Percentiles rank a stretch among this genome's conserved stretches.
phyloP scores from a whole-genome alignment of 495 filamentous ascomycete species.

The Penicillium nucicola region DNA sequence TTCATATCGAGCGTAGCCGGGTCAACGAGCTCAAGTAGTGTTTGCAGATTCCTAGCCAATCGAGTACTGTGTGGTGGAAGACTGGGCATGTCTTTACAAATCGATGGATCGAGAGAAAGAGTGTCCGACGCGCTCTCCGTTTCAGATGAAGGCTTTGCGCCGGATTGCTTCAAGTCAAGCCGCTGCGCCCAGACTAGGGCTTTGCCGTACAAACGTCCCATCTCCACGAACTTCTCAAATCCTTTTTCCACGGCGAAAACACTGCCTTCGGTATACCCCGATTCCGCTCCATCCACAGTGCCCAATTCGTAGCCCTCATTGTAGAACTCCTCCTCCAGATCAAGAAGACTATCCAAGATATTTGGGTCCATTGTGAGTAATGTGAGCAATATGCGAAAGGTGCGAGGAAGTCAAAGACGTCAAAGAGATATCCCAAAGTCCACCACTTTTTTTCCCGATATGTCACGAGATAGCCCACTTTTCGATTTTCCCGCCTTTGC shows the following conservation, averaged over 20 bases:
- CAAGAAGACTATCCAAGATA: constrained; percentile 68
- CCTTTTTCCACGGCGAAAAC: constrained; percentile 89
- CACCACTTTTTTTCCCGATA: constrained; percentile 14
- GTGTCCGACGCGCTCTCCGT: constrained; percentile 7
- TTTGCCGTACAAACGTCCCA: constrained; percentile 79
- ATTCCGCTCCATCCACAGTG: constrained; percentile 67
- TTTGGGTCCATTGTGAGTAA: constrained; percentile 40
- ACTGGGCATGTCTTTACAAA: constrained; percentile 38
- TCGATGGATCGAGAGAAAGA: constrained; percentile 25
- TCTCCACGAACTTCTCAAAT: constrained; percentile 81
- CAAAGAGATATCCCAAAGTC: background rate
- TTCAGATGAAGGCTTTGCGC: constrained; percentile 8
- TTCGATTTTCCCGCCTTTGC: constrained; percentile 24
- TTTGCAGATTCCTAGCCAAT: constrained; percentile 68
- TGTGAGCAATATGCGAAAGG: too few relatives aligned
- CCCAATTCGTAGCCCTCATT: constrained; percentile 78
- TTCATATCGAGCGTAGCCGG: constrained; percentile 70
- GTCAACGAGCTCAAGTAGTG: constrained; percentile 73
- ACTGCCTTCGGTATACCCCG: constrained; percentile 83
- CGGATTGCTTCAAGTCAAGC: constrained; percentile 30
- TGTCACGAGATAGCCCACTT: constrained; percentile 30
- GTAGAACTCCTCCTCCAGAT: constrained; percentile 83
- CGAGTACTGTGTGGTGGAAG: constrained; percentile 56
- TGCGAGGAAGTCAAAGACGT: constrained; percentile 1
- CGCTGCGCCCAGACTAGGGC: constrained; percentile 76